Percentiles rank a stretch among this genome's conserved stretches.
Evolutionary conservation across 805 yeast genomes (phyloP).

Genomic region (Candida glaebosa): DNA sequence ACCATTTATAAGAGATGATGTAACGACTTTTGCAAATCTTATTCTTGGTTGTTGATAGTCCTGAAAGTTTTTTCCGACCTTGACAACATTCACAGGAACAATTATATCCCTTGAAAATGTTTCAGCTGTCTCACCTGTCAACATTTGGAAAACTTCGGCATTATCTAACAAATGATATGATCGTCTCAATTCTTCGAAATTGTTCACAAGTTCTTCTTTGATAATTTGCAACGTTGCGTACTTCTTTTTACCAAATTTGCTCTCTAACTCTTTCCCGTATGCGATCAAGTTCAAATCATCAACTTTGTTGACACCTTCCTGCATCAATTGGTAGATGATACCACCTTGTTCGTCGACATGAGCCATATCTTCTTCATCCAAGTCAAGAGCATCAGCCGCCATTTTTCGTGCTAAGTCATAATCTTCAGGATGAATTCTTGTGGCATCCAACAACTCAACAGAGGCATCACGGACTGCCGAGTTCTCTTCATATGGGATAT

Average conservation of each 20-base stretch:
- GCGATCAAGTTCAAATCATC: slow-evolving; percentile 88
- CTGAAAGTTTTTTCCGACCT: slow-evolving; percentile 64
- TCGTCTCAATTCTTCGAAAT: slow-evolving; percentile 82
- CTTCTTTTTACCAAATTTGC: slow-evolving; percentile 66
- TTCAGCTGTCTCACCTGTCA: slow-evolving; percentile 81
- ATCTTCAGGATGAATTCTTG: slow-evolving; percentile 97
- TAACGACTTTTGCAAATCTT: slow-evolving; percentile 37
- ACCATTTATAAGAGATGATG: slow-evolving; percentile 41
- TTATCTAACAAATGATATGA: slow-evolving; percentile 62
- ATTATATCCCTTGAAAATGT: slow-evolving; percentile 66
- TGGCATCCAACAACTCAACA: slow-evolving; percentile 83
- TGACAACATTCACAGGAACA: slow-evolving; percentile 69
- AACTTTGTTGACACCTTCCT: slow-evolving; percentile 68
- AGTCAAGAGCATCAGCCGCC: slow-evolving; percentile 97
- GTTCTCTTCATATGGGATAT: slow-evolving; percentile 66
- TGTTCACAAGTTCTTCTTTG: slow-evolving; percentile 80
- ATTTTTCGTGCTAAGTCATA: slow-evolving; percentile 93
- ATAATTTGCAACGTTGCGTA: slow-evolving; percentile 79
- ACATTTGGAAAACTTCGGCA: slow-evolving; percentile 76
- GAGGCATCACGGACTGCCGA: slow-evolving; percentile 55
- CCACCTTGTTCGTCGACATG: slow-evolving; percentile 80
- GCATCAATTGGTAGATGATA: slow-evolving; percentile 68
- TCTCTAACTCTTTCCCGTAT: slow-evolving; percentile 84
- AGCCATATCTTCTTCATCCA: slow-evolving; percentile 89
- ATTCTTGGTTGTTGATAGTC: slow-evolving; percentile 45